Base-by-base conservation (phyloP, 2,329 filamentous ascomycete genomes). In the Talaromyces sp. region DNA sequence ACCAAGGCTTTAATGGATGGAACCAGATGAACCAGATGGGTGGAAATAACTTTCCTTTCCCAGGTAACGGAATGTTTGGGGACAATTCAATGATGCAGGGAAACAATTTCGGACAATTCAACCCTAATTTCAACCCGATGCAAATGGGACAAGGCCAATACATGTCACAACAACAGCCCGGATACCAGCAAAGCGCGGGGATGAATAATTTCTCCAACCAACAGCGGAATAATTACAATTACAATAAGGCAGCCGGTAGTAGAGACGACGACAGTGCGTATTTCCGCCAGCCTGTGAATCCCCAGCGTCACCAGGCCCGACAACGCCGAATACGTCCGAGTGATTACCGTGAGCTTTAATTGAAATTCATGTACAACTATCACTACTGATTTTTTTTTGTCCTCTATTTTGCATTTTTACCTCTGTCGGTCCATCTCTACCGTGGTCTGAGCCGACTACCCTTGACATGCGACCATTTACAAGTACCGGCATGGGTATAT, bases 251-350 rank as follows among this genome's bases (percentile, higher is more conserved):
- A 19, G 82, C 83, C 13, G 80, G 83, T 66, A 84, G 85, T 1
- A 88, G 85, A 66, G 87, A 88, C 69, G 92, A 96, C 64, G 93
- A 96, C 65, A 92, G 93, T 67, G 91, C 95, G 6, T 99, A 99
- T 79, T 96, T 98, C 77, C 87, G 95, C 65, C 94, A 97, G 77
- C 95, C 95, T 0, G 91, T 98, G 68, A 99, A 99, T 75, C 94
- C 93, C 2, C 91, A 97, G 75, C 88, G 95, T 60, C 91, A 95
- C 75, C 90, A 93, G 77, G 92, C 93, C 73, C 87, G 91, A 72
- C 89, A 92, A 72, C 87, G 90, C 69, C 85, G 92, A 71, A 88
- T 91, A 63, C 86, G 95, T 64, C 93, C 93, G 11, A 95, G 92
- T 75, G 95, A 99, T 79, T 98, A 95, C 77, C 86, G 91, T 69